Percentiles rank a stretch among this genome's conserved stretches.
These are phyloP conservation scores for Amorphotheca resinae DNA, from an alignment of 495 filamentous ascomycete species.

Conservation along the genomic window DNA sequence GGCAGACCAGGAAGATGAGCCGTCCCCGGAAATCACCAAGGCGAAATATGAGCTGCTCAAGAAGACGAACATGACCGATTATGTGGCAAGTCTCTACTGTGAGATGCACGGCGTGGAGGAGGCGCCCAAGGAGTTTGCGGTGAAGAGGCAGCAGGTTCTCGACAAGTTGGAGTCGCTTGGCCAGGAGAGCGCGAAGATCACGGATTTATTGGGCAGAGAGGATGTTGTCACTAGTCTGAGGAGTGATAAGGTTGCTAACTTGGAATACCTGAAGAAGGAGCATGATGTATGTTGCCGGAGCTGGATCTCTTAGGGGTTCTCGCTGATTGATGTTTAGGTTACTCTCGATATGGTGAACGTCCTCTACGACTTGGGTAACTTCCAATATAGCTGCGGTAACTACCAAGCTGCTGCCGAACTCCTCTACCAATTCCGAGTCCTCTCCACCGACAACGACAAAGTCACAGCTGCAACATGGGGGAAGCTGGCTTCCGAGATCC, in stretches of 20 bases:
- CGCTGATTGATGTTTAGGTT: slow-evolving; percentile 37
- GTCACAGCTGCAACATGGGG: slow-evolving; percentile 92
- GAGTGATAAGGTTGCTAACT: slow-evolving; percentile 93
- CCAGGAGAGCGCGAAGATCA: slow-evolving; percentile 75
- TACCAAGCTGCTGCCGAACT: slow-evolving; percentile 79
- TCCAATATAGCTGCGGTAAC: slow-evolving; percentile 92
- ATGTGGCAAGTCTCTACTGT: slow-evolving; percentile 76
- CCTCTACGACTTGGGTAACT: slow-evolving; percentile 86
- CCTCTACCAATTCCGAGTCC: slow-evolving; percentile 90
- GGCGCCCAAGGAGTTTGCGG: slow-evolving; percentile 70
- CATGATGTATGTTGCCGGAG: slow-evolving; percentile 49
- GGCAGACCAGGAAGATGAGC: slow-evolving; percentile 42
- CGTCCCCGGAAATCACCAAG: slow-evolving; percentile 55
- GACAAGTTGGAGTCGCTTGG: slow-evolving; percentile 65
- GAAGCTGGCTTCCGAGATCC: slow-evolving; percentile 85
- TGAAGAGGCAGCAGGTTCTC: slow-evolving; percentile 81
- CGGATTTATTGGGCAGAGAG: slow-evolving; percentile 68
- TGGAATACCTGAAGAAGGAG: slow-evolving; percentile 89
- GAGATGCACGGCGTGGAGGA: slow-evolving; percentile 71
- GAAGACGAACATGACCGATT: slow-evolving; percentile 96
- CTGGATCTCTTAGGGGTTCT: background rate
- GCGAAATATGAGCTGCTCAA: slow-evolving; percentile 87
- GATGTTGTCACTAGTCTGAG: slow-evolving; percentile 79
- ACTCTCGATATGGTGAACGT: slow-evolving; percentile 89
- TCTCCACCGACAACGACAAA: slow-evolving; percentile 96